A percentile compares a stretch with the other conserved stretches of the same genome.
Evolutionary conservation across 768 basidiomycete species (phyloP).

Genomic region (Dioszegia crocea): DNA sequence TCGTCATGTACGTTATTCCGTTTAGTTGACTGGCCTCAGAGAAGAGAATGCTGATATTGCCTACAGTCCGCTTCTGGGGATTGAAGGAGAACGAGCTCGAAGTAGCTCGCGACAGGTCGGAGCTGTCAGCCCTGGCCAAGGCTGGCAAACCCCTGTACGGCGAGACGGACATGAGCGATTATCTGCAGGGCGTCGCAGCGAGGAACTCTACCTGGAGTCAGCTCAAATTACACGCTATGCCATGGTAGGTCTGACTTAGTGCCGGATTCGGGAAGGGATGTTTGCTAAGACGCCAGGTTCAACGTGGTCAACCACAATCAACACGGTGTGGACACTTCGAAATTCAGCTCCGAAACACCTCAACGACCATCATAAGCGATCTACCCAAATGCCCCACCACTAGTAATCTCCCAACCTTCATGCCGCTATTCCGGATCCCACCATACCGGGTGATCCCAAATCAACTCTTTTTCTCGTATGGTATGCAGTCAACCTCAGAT

Average conservation of each 20-base stretch:
- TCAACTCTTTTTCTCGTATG: too few relatives aligned
- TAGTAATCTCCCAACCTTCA: too few relatives aligned
- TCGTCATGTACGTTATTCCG: slow-evolving; percentile 64
- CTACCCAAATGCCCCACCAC: too few relatives aligned
- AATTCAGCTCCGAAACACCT: slow-evolving; percentile 55
- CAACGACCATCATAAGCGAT: slow-evolving; percentile 25
- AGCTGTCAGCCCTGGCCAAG: slow-evolving; percentile 68
- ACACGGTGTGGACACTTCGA: slow-evolving; percentile 79
- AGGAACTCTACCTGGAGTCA: slow-evolving; percentile 90
- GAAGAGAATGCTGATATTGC: neutral
- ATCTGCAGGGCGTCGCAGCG: slow-evolving; percentile 81
- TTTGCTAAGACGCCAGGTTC: slow-evolving; percentile 78
- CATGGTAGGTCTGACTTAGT: slow-evolving; percentile 58
- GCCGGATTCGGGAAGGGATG: neutral
- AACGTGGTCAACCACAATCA: slow-evolving; percentile 87
- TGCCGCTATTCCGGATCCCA: too few relatives aligned
- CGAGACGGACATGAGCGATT: slow-evolving; percentile 70
- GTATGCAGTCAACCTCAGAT: too few relatives aligned
- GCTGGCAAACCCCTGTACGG: slow-evolving; percentile 85
- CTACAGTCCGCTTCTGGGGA: slow-evolving; percentile 44
- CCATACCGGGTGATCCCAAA: too few relatives aligned
- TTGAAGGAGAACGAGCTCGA: slow-evolving; percentile 57
- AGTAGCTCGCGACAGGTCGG: slow-evolving; percentile 68
- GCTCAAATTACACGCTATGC: slow-evolving; percentile 79
- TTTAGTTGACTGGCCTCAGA: neutral